Base-by-base conservation (phyloP, 495 filamentous ascomycete genomes). In the Aspergillus biplanus region DNA sequence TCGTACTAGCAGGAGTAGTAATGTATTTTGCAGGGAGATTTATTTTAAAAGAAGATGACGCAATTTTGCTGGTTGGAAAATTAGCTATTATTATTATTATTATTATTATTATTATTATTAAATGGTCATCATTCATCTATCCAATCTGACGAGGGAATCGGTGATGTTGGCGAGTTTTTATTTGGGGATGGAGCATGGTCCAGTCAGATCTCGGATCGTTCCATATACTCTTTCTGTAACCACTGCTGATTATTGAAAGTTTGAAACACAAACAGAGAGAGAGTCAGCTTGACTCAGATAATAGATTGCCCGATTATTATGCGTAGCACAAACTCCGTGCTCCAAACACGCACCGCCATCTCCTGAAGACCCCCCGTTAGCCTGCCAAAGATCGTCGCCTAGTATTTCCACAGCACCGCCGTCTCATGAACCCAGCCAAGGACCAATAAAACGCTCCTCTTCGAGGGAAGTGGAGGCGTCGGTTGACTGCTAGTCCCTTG, bases 391-490 rank as follows among this genome's bases (percentile, higher is more conserved):
- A 63, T 57, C 52, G 18, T 57, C 46, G 49, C n/a, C 42, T 31
- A 34, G 37, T 33, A 33, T 33, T 53, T 61, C 27, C 58, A 37
- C 48, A 60, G 48, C 58, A 21, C 57, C 15, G 8, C 33, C 31
- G 58, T 42, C 47, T 61, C 50, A 55, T 56, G 58, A 46, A 62
- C 39, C n/a, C 27, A 7, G 59, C 59, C 59, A 62, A 62, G 59
- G 52, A 54, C 52, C 52, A 54, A 54, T 54, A 34, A 16, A 50
- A 16, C 47, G 21, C 21, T 31, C 15, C 16, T 50, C 47, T 6
- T 56, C 31, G 16, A 35, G 39, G 9, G 16, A n/a, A 52, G 61
- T 63, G 61, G 61, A 63, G 52, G 55, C 52, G 61, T n/a, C 5
- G 46, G 53, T 44, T 33, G 44, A 31, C 53, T 56, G 8, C 42